phyloP scores from a whole-genome alignment of 2,329 filamentous ascomycete genomes.

The Graphilbum sp. region DNA sequence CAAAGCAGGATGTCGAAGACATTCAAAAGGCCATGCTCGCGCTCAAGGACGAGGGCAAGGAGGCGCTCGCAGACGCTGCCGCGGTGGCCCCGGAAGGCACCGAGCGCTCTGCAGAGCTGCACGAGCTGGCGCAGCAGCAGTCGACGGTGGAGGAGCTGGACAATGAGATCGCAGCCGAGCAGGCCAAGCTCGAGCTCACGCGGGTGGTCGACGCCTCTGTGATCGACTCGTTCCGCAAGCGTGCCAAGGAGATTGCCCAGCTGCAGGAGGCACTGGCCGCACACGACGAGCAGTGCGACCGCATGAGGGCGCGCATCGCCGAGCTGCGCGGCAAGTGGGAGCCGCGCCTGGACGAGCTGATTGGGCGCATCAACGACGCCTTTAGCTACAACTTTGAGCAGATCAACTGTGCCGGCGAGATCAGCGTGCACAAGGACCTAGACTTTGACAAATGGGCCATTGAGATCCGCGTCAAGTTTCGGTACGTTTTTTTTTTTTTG shows the following conservation, averaged over 20 bases:
- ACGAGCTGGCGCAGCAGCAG: slow-evolving; percentile 28
- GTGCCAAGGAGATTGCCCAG: slow-evolving; percentile 51
- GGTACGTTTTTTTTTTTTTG: slow-evolving; percentile 33
- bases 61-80: slow-evolving; percentile 17
- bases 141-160: slow-evolving; percentile 48
- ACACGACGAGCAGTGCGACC: slow-evolving; percentile 36
- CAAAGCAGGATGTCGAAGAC: slow-evolving; percentile 14
- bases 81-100: slow-evolving; percentile 23
- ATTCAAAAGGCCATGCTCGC: slow-evolving; percentile 23
- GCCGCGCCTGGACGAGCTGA: slow-evolving; percentile 60
- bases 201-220: slow-evolving; percentile 61
- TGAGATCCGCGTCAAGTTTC: slow-evolving; percentile 88
- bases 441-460: slow-evolving; percentile 93
- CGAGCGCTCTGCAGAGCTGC: slow-evolving; percentile 23
- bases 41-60: slow-evolving; percentile 16
- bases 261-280: slow-evolving; percentile 40
- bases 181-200: slow-evolving; percentile 62
- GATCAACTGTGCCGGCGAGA: slow-evolving; percentile 87
- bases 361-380: slow-evolving; percentile 70
- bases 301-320: slow-evolving; percentile 40
- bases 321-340: slow-evolving; percentile 64
- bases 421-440: slow-evolving; percentile 72
- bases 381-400: slow-evolving; percentile 89
- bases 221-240: slow-evolving; percentile 61
- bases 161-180: slow-evolving; percentile 56